Evolutionary conservation across 1,284 basidiomycete species (phyloP), one percentile per base, ranked within the genome.

Genomic region (Pterulicium gracile): DNA sequence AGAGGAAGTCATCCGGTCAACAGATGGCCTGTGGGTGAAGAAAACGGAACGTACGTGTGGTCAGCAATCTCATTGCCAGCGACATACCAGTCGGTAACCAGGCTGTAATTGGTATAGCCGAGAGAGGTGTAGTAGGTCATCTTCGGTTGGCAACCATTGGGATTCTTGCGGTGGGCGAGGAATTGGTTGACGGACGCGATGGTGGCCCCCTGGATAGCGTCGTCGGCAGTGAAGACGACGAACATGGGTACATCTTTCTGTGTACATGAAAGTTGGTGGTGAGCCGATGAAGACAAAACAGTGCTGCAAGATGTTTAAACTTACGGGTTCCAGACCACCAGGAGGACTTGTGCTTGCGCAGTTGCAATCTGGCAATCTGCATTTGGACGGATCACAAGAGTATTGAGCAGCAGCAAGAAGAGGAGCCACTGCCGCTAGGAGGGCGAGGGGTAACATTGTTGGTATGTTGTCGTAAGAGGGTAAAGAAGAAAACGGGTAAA

Each of bases 51-150:
- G 54, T 62, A 81, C 79, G 85, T 88, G 62, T 88, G 85, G 62
- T 89, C 87, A n/a, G 81, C 86, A 51, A 91, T 85, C 58, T 91
- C 87, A 60, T 90, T 89, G 27, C 88, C 87, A 4, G 80, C 81
- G 39, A 89, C 84, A 60, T 69, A 89, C 80, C 81, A 88, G 60
- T 90, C 85, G 64, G 87, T 90, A 43, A 91, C 82, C 52, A 83
- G 69, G 1, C 81, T 81, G 59, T 80, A 88, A 59, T 88, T 88
- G 22, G 87, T 89, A 61, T 80, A 89, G 52, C 75, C 75, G 45
- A 88, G 65, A 2, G 79, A 83, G 3, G 75, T 77, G 60, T 75
- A 86, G 62, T 85, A 88, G 19, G 82, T 85, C 76, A 81, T 86
- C 61, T 77, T 81, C 10, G 78, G 75, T 10, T 61, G 54, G 61